phyloP scores from a whole-genome alignment of 495 filamentous ascomycete genomes.

The Aspergillus heteromorphus region DNA sequence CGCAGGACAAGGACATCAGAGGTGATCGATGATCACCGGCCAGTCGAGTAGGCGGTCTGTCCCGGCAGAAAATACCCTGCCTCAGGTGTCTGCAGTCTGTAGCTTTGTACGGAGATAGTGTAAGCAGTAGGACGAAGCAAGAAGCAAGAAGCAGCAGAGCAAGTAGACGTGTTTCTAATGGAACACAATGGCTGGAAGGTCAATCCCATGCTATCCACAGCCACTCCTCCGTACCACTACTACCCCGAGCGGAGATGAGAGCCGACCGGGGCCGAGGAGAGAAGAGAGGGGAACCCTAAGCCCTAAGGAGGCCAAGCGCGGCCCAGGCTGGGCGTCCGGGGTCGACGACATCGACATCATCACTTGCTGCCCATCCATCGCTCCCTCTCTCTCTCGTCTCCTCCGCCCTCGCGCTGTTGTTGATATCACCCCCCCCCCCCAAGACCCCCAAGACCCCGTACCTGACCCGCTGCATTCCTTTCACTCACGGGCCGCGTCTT shows the following conservation, averaged over 20 bases:
- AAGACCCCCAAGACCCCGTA: too few relatives aligned
- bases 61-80: not conserved
- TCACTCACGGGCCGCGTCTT: not conserved
- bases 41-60: not conserved
- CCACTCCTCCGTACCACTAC: not conserved
- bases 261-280: not conserved
- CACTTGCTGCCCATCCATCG: conserved; percentile 2
- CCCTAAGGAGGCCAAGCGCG: conserved; percentile 15
- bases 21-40: not conserved
- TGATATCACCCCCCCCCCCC: not conserved
- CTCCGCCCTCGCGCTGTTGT: not conserved
- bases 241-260: not conserved
- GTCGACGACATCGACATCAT: conserved; percentile 21
- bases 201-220: too few relatives aligned
- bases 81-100: too few relatives aligned
- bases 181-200: too few relatives aligned
- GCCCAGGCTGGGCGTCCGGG: conserved; percentile 18
- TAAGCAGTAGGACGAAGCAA: too few relatives aligned
- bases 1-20: too few relatives aligned
- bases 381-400: conserved; percentile 2
- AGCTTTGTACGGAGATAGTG: too few relatives aligned
- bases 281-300: conserved; percentile 22
- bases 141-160: too few relatives aligned
- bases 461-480: not conserved
- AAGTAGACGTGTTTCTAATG: too few relatives aligned